A percentile compares a stretch with the other conserved stretches of the same genome.
These are phyloP conservation scores for Pilatotrama ljubarskyi DNA, from an alignment of 768 basidiomycete species.

Conservation along the genomic window DNA sequence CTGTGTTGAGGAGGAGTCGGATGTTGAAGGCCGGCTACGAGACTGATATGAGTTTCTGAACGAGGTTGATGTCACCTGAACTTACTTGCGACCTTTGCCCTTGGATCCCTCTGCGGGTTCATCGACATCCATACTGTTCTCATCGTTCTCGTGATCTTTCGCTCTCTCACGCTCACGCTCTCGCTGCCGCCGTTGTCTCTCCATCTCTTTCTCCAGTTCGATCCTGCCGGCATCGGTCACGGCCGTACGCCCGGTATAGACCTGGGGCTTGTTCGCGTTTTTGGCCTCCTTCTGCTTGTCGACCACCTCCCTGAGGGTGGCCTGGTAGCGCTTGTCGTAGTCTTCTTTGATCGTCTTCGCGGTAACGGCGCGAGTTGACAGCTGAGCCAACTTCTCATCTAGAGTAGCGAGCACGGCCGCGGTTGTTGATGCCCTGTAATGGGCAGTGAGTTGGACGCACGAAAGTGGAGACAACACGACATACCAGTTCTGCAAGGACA, in stretches of 20 bases:
- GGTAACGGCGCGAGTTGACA: conserved; percentile 46
- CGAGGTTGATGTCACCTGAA: conserved; percentile 18
- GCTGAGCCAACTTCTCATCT: conserved; percentile 62
- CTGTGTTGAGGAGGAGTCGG: conserved; percentile 33
- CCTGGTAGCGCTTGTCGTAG: conserved; percentile 56
- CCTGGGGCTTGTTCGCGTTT: conserved; percentile 13
- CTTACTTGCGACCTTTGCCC: conserved; percentile 65
- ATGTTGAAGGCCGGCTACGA: not conserved
- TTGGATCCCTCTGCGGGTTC: conserved; percentile 48
- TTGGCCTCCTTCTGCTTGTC: conserved; percentile 58
- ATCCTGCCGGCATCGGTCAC: conserved; percentile 25
- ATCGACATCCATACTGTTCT: conserved; percentile 66
- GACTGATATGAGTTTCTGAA: not conserved
- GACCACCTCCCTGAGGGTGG: conserved; percentile 57
- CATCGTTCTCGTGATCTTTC: conserved; percentile 24
- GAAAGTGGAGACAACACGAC: conserved; percentile 27
- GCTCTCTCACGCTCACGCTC: conserved; percentile 20
- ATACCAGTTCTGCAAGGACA: conserved; percentile 67
- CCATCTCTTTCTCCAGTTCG: conserved; percentile 20
- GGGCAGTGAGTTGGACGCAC: not conserved
- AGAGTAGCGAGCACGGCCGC: conserved; percentile 69
- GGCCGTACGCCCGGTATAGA: conserved; percentile 20
- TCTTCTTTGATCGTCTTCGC: conserved; percentile 46
- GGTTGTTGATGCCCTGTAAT: conserved; percentile 66
- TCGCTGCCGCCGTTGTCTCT: conserved; percentile 18